phyloP scores from a whole-genome alignment of 1,139 yeast genomes.

The Kodamaea sp. region DNA sequence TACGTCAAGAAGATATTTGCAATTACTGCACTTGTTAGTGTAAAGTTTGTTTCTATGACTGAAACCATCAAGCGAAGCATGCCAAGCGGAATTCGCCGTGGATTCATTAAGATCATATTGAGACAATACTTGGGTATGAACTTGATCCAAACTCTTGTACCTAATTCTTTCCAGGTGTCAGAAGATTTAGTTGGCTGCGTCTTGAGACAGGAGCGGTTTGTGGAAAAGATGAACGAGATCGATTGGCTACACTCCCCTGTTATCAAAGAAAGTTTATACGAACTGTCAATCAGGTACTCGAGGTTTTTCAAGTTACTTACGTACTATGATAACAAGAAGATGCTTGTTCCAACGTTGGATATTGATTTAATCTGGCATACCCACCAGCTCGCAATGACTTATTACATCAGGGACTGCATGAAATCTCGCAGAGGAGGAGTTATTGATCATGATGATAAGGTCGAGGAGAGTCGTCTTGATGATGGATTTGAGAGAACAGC shows the following conservation, averaged over 20 bases:
- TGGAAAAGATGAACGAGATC: conserved; percentile 28
- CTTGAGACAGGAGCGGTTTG: conserved; percentile 32
- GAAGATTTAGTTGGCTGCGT: conserved; percentile 37
- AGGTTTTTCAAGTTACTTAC: conserved; percentile 27
- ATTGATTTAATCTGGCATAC: conserved; percentile 45
- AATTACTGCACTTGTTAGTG: neutral
- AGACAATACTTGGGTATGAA: conserved; percentile 21
- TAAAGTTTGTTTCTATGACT: neutral
- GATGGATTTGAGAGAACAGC: conserved; percentile 23
- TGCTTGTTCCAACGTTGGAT: conserved; percentile 40
- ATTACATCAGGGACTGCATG: conserved; percentile 25
- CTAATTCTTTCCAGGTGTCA: conserved; percentile 16
- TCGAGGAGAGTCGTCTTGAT: conserved; percentile 23
- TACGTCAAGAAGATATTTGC: conserved; percentile 4
- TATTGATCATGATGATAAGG: conserved; percentile 32
- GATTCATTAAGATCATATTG: conserved; percentile 8
- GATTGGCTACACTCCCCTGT: conserved; percentile 31
- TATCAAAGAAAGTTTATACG: conserved; percentile 19
- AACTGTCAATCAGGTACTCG: conserved; percentile 25
- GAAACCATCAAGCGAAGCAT: neutral
- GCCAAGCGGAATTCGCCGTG: conserved; percentile 1
- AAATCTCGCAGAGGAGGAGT: conserved; percentile 11
- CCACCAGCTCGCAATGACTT: conserved; percentile 30
- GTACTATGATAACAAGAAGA: conserved; percentile 7
- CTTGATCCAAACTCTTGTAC: conserved; percentile 21